phyloP scores from a whole-genome alignment of 192 early-diverging fungal genomes.

The Ramicandelaber brevisporus region DNA sequence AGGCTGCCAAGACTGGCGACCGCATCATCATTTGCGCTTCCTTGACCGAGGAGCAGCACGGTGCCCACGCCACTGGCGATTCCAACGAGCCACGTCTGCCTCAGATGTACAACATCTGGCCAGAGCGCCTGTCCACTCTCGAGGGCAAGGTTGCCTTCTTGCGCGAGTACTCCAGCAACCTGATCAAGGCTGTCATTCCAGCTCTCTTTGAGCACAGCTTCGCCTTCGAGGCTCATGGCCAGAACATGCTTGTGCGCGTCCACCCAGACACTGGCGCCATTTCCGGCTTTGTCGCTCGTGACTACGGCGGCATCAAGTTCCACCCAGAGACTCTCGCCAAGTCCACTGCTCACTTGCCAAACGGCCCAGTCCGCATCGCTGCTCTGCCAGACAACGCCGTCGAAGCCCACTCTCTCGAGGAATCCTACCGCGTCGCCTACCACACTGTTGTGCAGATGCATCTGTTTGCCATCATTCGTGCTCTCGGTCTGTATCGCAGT shows the following conservation, averaged over 20 bases:
- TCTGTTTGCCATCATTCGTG: slow-evolving; percentile 28
- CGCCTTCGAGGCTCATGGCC: slow-evolving; percentile 36
- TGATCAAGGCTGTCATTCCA: slow-evolving; percentile 29
- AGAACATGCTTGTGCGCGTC: slow-evolving; percentile 30
- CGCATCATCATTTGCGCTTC: slow-evolving; percentile 26
- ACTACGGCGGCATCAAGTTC: slow-evolving; percentile 40
- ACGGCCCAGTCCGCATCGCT: slow-evolving; percentile 14
- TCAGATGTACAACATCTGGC: slow-evolving; percentile 15
- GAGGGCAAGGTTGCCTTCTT: slow-evolving; percentile 19
- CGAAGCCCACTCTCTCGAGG: slow-evolving; percentile 16
- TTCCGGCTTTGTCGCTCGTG: slow-evolving; percentile 30
- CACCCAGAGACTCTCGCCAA: slow-evolving; percentile 20
- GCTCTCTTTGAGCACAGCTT: slow-evolving; percentile 28
- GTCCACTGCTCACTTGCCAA: too few species aligned
- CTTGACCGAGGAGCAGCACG: slow-evolving; percentile 20
- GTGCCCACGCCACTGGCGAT: not conserved
- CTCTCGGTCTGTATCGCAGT: slow-evolving; percentile 12
- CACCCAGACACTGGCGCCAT: slow-evolving; percentile 17
- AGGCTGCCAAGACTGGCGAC: slow-evolving; percentile 11
- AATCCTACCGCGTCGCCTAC: slow-evolving; percentile 28
- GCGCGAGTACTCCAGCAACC: slow-evolving; percentile 13
- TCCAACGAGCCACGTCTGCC: too few species aligned
- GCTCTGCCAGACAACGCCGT: slow-evolving; percentile 25
- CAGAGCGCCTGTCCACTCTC: slow-evolving; percentile 11
- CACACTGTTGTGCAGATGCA: slow-evolving; percentile 33